phyloP scores from a whole-genome alignment of 2,329 filamentous ascomycete species.

The Fusarium haematococcum region DNA sequence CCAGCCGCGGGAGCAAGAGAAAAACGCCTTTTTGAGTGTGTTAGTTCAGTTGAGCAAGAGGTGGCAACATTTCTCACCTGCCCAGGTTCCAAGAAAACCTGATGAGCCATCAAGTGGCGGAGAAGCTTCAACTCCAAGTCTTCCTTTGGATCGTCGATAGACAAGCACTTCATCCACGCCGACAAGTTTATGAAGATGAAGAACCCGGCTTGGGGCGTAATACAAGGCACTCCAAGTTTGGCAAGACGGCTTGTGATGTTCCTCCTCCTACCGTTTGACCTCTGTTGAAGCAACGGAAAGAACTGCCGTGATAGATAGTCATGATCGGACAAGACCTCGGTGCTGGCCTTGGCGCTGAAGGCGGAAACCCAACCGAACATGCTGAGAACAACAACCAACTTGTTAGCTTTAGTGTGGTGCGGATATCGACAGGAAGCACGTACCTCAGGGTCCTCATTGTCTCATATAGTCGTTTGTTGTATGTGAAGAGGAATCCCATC shows the following conservation, averaged over 20 bases:
- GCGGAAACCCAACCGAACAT: not conserved
- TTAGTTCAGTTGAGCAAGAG: not conserved
- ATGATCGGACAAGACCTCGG: not conserved
- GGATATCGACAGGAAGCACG: not conserved
- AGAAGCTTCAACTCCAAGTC: not conserved
- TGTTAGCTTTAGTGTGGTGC: not conserved
- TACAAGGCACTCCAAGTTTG: not conserved
- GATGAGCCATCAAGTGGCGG: not conserved
- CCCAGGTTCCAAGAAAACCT: not conserved
- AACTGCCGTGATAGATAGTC: not conserved
- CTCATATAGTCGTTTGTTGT: not conserved
- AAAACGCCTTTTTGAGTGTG: not conserved
- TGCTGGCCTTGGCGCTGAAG: not conserved
- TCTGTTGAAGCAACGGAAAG: not conserved
- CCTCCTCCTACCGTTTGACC: not conserved
- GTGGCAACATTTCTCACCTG: not conserved
- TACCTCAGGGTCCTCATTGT: not conserved
- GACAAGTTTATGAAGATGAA: not conserved
- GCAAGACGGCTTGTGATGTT: not conserved
- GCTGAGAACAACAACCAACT: not conserved
- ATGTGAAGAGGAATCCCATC: not conserved
- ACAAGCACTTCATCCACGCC: not conserved
- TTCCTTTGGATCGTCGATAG: not conserved
- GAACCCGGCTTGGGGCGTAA: not conserved
- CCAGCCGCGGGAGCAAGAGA: not conserved